These are phyloP conservation scores for Aquanectria penicillioides DNA, from an alignment of 2,329 filamentous ascomycete species.

Conservation along the genomic window DNA sequence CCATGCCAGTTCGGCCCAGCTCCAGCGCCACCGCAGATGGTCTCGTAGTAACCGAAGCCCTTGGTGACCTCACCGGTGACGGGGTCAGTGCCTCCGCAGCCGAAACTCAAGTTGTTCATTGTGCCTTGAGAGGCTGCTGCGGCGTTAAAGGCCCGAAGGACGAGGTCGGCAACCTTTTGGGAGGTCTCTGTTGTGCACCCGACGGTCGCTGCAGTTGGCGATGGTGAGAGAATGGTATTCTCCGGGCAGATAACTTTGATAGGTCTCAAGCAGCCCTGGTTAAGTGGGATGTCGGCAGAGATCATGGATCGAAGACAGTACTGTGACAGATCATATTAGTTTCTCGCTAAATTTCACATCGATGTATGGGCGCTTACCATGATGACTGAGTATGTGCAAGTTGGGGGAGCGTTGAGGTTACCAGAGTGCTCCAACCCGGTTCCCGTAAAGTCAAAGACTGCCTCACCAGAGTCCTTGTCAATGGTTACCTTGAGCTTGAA, in stretches of 20 bases:
- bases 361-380: conserved; percentile 29
- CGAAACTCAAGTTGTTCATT: conserved; percentile 84
- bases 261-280: conserved; percentile 60
- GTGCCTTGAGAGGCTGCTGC: conserved; percentile 82
- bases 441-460: conserved; percentile 65
- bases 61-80: conserved; percentile 37
- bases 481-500: conserved; percentile 82
- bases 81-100: conserved; percentile 63
- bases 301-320: conserved; percentile 48
- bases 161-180: conserved; percentile 66
- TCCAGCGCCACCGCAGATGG: conserved; percentile 47
- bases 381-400: conserved; percentile 44
- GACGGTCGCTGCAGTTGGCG: conserved; percentile 44
- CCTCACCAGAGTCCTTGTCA: conserved; percentile 77
- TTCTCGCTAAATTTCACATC: background rate
- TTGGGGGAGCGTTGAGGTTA: conserved; percentile 43
- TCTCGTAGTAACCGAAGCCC: conserved; percentile 51
- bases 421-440: conserved; percentile 45
- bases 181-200: conserved; percentile 48
- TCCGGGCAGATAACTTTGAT: conserved; percentile 41
- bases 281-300: conserved; percentile 46
- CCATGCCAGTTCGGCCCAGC: conserved; percentile 44
- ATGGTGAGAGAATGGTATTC: conserved; percentile 48
- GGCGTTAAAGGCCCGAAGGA: conserved; percentile 79
- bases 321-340: conserved; percentile 16